Base-by-base conservation (phyloP, 2,329 filamentous ascomycete species). In the Pseudopithomyces maydicus region DNA sequence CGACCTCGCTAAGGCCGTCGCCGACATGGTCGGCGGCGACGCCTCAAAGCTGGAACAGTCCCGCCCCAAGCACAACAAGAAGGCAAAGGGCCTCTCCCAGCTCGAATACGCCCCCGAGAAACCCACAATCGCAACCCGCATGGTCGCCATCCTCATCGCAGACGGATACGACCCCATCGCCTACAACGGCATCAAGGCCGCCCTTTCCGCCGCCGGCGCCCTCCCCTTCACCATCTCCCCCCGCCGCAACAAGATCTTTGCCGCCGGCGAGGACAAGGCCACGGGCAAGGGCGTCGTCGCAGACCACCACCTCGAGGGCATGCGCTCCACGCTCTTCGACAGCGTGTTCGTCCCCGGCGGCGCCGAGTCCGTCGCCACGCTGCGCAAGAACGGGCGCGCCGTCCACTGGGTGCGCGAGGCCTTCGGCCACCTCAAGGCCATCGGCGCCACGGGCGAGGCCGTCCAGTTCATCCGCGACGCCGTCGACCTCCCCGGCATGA, bases 241-340 rank as follows among this genome's bases (percentile, higher is more conserved):
- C 0, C 85, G 86, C 19, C 84, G 91, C 6, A 86, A 85, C 38
- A 81, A 86, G 32, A 85, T 94, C 57, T 87, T 81, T 52, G 84
- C 88, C 6, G 84, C 82, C 0, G 85, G 84, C 7, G 84, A 84
- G 57, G 81, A 85, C 61, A 82, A 82, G 46, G 78, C 77, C 0
- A 72, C 75, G 2, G 77, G 80, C 38, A 82, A 82, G 54, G 86
- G 85, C 5, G 77, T 90, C 0, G 76, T 84, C 22, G 88, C 91
- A 0, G 88, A 92, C 64, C 90, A 95, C 70, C 89, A 93, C 70
- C 85, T 94, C 48, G 89, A 93, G 64, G 91, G 90, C 0, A 87
- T 90, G 83, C 85, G 91, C 15, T 91, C 88, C 26, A 91, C 89
- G 35, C 86, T 95, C 82, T 94, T 94, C 61, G 91, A 95, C 70